Evolutionary conservation across 2,329 filamentous ascomycete genomes (phyloP).

Genomic region (Talaromyces pinophilus): DNA sequence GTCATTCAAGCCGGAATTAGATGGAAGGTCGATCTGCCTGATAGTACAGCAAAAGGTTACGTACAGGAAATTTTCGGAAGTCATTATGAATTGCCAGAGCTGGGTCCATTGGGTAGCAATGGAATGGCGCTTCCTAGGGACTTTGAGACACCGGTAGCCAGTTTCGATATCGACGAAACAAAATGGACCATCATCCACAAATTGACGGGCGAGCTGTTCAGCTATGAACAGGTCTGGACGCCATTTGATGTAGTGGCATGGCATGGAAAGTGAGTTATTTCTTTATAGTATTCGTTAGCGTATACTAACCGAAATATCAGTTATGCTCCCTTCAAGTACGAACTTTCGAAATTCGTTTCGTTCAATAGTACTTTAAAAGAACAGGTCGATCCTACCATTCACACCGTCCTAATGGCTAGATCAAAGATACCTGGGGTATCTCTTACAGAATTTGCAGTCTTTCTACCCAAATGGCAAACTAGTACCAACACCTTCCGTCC

Average conservation of each 20-base stretch:
- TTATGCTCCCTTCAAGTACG: slow-evolving; percentile 39
- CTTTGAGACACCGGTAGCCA: slow-evolving; percentile 61
- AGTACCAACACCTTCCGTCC: not conserved
- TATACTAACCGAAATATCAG: not conserved
- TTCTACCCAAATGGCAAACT: not conserved
- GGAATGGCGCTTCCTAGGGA: slow-evolving; percentile 63
- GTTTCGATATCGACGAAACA: slow-evolving; percentile 48
- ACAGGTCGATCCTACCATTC: not conserved
- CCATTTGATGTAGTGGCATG: slow-evolving; percentile 68
- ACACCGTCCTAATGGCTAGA: slow-evolving; percentile 11
- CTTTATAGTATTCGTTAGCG: not conserved
- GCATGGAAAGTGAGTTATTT: slow-evolving; percentile 56
- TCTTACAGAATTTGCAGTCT: slow-evolving; percentile 7
- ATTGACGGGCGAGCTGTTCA: slow-evolving; percentile 58
- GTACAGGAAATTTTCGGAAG: slow-evolving; percentile 3
- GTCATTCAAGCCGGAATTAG: slow-evolving; percentile 62
- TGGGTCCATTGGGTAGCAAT: slow-evolving; percentile 63
- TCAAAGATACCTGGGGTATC: slow-evolving; percentile 3
- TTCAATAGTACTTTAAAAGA: slow-evolving; percentile 1
- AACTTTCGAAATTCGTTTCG: slow-evolving; percentile 29
- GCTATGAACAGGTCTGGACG: slow-evolving; percentile 59
- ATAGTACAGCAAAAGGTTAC: not conserved
- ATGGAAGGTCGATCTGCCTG: not conserved
- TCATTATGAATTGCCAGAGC: slow-evolving; percentile 40
- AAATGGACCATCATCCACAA: slow-evolving; percentile 43